Conservation (phyloP, 441 rosid genomes). For the Oxalis stricta region DNA sequence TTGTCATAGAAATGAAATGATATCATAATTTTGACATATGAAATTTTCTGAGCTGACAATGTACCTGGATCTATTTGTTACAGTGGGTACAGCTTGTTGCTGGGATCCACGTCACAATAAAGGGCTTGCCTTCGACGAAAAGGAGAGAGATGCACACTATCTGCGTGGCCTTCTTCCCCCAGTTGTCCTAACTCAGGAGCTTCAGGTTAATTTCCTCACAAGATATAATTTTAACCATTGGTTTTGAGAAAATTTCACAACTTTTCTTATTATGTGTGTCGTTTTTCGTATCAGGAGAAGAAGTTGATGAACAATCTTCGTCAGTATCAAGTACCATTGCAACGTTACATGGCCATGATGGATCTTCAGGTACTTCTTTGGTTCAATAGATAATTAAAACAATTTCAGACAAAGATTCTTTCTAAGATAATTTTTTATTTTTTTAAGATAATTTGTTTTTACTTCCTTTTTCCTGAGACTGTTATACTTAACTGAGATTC, state of each 20-base stretch:
- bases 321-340: constrained; percentile 75
- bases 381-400: background rate
- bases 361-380: constrained; percentile 84
- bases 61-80: constrained; percentile 1
- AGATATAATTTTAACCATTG: too few relatives aligned
- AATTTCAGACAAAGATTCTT: background rate
- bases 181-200: constrained; percentile 50
- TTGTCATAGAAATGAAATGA: too few relatives aligned
- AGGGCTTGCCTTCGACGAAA: constrained; percentile 73
- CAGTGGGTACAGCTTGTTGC: constrained; percentile 81
- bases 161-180: constrained; percentile 94
- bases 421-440: too few relatives aligned
- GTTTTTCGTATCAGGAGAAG: constrained; percentile 43
- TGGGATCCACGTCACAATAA: constrained; percentile 88
- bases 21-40: too few relatives aligned
- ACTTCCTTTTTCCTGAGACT: background rate
- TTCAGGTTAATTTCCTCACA: constrained; percentile 36
- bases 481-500: background rate
- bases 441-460: background rate
- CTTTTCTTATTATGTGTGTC: background rate
- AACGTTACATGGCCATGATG: constrained; percentile 81
- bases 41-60: background rate
- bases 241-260: background rate
- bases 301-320: constrained; percentile 75
- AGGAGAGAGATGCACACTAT: constrained; percentile 89